Percentiles rank a stretch among this genome's conserved stretches.
These are phyloP conservation scores for Boletus bicolor DNA, from an alignment of 768 basidiomycete species.

Conservation along the genomic window DNA sequence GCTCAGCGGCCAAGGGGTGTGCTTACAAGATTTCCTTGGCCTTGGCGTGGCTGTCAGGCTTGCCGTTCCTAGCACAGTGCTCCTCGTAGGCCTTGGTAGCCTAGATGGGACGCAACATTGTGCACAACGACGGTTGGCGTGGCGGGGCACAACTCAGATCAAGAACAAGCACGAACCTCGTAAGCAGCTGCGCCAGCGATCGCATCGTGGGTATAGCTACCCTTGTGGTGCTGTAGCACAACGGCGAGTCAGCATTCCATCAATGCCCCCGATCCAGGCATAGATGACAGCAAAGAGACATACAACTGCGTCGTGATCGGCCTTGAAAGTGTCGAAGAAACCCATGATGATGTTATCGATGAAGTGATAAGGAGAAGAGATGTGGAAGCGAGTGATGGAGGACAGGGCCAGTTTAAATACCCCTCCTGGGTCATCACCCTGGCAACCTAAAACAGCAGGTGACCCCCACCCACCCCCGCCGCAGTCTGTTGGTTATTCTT, in stretches of 20 bases:
- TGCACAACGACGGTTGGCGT: background rate
- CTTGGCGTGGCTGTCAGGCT: constrained; percentile 19
- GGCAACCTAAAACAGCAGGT: constrained; percentile 13
- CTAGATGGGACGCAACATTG: constrained; percentile 2
- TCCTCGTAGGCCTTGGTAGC: constrained; percentile 20
- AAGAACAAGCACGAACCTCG: constrained; percentile 10
- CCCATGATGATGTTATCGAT: constrained; percentile 14
- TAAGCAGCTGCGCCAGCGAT: constrained; percentile 19
- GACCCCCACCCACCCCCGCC: background rate
- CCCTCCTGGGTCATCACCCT: constrained; percentile 8
- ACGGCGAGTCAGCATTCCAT: background rate
- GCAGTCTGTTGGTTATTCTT: constrained; percentile 11
- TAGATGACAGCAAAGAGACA: background rate
- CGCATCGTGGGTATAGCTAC: constrained; percentile 15
- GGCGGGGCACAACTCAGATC: background rate
- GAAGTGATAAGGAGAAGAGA: background rate
- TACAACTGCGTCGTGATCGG: background rate
- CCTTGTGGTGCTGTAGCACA: constrained; percentile 11
- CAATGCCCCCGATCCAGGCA: background rate
- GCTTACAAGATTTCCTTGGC: constrained; percentile 25
- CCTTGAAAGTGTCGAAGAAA: background rate
- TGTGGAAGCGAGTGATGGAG: background rate
- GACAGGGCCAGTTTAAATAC: constrained; percentile 18
- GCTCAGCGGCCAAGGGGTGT: background rate
- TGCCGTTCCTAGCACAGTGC: constrained; percentile 8